A percentile compares a stretch with the other conserved stretches of the same genome.
These are phyloP conservation scores for Puccinia horiana DNA, from an alignment of 1,284 basidiomycete species.

Conservation along the genomic window DNA sequence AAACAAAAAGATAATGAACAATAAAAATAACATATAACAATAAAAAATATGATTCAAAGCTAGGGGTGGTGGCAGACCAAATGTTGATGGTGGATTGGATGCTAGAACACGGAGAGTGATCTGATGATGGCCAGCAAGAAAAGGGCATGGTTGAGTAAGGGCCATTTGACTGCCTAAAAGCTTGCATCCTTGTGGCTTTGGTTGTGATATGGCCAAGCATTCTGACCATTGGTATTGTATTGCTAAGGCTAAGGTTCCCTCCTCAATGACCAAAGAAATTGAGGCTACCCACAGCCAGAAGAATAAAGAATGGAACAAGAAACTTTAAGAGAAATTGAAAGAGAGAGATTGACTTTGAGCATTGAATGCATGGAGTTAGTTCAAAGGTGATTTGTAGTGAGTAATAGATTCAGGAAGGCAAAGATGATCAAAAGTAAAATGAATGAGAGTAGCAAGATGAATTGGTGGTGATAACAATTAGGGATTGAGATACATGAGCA, in stretches of 20 bases:
- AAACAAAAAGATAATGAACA: too few species aligned
- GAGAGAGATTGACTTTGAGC: slow-evolving; percentile 4
- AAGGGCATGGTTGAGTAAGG: neutral
- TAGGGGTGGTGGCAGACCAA: slow-evolving; percentile 74
- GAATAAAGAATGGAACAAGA: slow-evolving; percentile 23
- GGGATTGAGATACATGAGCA: too few species aligned
- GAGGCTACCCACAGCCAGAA: slow-evolving; percentile 63
- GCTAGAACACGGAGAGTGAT: slow-evolving; percentile 75
- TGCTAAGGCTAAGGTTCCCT: slow-evolving; percentile 75
- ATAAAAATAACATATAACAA: too few species aligned
- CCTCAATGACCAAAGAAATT: slow-evolving; percentile 78
- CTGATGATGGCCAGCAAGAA: slow-evolving; percentile 70
- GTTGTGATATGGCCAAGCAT: slow-evolving; percentile 77
- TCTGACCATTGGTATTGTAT: slow-evolving; percentile 91
- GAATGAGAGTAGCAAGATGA: too few species aligned
- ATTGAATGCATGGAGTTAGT: too few species aligned
- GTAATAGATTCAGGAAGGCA: neutral
- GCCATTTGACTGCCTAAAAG: slow-evolving; percentile 74
- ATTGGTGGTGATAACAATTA: too few species aligned
- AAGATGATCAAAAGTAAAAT: too few species aligned
- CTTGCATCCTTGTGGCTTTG: slow-evolving; percentile 75
- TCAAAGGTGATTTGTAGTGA: too few species aligned
- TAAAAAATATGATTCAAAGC: too few species aligned
- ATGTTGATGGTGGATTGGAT: slow-evolving; percentile 76
- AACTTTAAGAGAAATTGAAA: slow-evolving; percentile 29